Conservation (phyloP, 2,329 filamentous ascomycete species). For the Rhinocladiella mackenziei region DNA sequence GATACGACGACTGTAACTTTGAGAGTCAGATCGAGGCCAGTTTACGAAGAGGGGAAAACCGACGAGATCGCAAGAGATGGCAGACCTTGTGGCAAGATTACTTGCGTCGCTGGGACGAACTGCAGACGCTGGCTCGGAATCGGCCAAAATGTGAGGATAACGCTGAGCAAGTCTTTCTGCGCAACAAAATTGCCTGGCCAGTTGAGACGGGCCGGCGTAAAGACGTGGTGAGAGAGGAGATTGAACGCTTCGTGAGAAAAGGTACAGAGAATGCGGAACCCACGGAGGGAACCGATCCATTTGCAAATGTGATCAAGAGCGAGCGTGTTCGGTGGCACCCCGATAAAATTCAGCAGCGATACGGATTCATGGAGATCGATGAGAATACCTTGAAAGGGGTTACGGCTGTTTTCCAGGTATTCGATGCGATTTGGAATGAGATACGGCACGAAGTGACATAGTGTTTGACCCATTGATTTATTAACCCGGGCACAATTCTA, state of each 20-base stretch:
- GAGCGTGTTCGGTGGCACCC: constrained; percentile 96
- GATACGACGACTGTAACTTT: constrained; percentile 40
- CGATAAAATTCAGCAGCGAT: constrained; percentile 90
- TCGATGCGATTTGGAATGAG: constrained; percentile 73
- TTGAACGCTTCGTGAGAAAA: constrained; percentile 66
- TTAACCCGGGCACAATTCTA: too few species aligned
- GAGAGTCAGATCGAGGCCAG: constrained; percentile 65
- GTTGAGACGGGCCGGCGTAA: constrained; percentile 57
- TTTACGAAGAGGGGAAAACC: constrained; percentile 62
- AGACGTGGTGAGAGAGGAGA: constrained; percentile 56
- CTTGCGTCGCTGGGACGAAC: constrained; percentile 56
- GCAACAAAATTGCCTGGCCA: constrained; percentile 65
- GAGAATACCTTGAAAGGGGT: constrained; percentile 69
- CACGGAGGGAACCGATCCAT: constrained; percentile 31
- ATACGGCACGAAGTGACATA: constrained; percentile 12
- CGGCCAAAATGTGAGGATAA: constrained; percentile 15
- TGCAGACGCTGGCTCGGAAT: constrained; percentile 34
- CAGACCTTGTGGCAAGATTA: constrained; percentile 64
- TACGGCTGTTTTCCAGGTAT: constrained; percentile 85
- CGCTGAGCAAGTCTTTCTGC: constrained; percentile 31
- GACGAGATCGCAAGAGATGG: constrained; percentile 55
- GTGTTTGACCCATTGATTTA: too few species aligned
- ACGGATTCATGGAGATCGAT: constrained; percentile 73
- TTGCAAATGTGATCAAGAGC: constrained; percentile 61
- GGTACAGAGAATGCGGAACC: constrained; percentile 13